Evolutionary conservation across 1,139 yeast genomes (phyloP), one percentile per base, ranked within the genome.

Genomic region (Nakaseomyces glabratus): DNA sequence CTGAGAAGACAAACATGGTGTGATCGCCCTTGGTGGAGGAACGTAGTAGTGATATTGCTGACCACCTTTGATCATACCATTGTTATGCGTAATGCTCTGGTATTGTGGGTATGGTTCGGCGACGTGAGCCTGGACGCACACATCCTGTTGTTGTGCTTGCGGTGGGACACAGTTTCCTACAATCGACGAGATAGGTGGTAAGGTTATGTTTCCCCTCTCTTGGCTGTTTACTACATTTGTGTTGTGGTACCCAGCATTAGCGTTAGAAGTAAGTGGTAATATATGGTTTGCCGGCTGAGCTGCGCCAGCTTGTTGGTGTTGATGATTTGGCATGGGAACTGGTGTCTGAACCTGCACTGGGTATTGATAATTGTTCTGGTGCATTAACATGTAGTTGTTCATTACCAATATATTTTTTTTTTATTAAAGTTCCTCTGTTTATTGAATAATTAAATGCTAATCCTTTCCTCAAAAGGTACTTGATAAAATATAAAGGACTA

Each of bases 311-410:
- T n/a, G n/a, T n/a, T n/a, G n/a, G n/a, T n/a, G n/a, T n/a, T n/a
- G n/a, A n/a, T n/a, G n/a, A n/a, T n/a, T n/a, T n/a, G n/a, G n/a
- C n/a, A n/a, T n/a, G 16, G 28, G 28, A 24, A 24, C 16, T 24
- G 28, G 30, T 11, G 30, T 14, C 11, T 17, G 30, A 6, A 18
- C 30, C 3, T 10, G 11, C 15, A 17, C 17, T 17, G 17, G 30
- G 21, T 26, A 26, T 9, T 14, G 28, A 4, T 5, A 8, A 17
- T 20, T 11, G 19, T 24, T 24, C n/a, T 24, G 28, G 14, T 17
- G 30, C 30, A 26, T 26, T 4, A 26, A 20, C 30, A 26, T 17
- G 21, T 26, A 26, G 21, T 26, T 26, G 14, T 26, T 26, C 30
- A 26, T 26, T 15, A 15, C 16, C 5, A 15, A 8, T 25, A 8